Evolutionary conservation across 75 land plant species (phyloP).

Genomic region (Ceratopteris richardii): DNA sequence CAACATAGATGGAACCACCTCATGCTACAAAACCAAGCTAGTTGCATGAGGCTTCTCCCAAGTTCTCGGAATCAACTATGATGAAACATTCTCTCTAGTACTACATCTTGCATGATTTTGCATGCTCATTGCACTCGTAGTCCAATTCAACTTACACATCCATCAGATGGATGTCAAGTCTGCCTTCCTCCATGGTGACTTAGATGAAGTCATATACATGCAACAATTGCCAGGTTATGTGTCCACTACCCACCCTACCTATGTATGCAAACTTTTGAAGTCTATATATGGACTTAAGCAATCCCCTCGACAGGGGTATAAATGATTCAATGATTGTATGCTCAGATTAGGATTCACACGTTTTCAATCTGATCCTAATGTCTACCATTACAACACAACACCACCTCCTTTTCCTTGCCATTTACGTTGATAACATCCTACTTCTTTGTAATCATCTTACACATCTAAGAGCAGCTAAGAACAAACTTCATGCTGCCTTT

Average conservation of each 20-base stretch:
- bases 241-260: background rate
- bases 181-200: constrained; percentile 14
- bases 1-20: constrained; percentile 9
- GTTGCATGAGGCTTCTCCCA: constrained; percentile 17
- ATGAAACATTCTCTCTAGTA: constrained; percentile 11
- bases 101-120: constrained; percentile 7
- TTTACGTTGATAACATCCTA: constrained; percentile 19
- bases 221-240: constrained; percentile 11
- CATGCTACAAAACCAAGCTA: constrained; percentile 12
- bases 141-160: background rate
- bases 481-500: constrained; percentile 18
- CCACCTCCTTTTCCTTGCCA: background rate
- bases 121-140: background rate
- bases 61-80: constrained; percentile 18
- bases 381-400: background rate
- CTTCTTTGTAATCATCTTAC: constrained; percentile 5
- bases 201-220: constrained; percentile 17
- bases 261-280: constrained; percentile 10
- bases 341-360: background rate
- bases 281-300: constrained; percentile 12
- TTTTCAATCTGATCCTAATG: background rate
- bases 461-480: constrained; percentile 14
- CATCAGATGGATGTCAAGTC: constrained; percentile 28
- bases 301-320: constrained; percentile 6
- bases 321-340: background rate